These are phyloP conservation scores for Candida ovalis DNA, from an alignment of 805 yeast genomes.

Conservation along the genomic window DNA sequence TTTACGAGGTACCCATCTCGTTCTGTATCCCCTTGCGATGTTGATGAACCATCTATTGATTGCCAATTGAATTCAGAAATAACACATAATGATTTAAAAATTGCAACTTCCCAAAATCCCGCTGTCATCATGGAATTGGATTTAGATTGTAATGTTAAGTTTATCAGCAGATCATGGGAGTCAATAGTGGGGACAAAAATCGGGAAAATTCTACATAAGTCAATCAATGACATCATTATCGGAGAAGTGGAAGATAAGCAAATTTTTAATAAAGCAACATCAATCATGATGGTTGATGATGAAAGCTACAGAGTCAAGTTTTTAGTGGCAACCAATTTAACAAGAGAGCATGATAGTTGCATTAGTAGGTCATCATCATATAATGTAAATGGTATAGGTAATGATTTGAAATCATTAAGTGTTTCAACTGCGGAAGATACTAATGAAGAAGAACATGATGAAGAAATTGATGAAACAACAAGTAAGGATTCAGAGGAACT, in stretches of 20 bases:
- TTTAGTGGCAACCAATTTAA: slow-evolving; percentile 38
- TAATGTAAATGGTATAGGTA: neutral
- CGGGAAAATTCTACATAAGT: slow-evolving; percentile 48
- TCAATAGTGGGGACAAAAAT: slow-evolving; percentile 65
- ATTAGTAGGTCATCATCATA: neutral
- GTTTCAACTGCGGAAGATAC: neutral
- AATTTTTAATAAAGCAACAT: slow-evolving; percentile 67
- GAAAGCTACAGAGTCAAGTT: slow-evolving; percentile 76
- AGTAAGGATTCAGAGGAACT: slow-evolving; percentile 2
- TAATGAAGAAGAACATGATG: neutral
- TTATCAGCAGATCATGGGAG: slow-evolving; percentile 77
- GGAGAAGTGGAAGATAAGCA: slow-evolving; percentile 62
- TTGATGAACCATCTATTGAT: slow-evolving; percentile 13
- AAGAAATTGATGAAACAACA: neutral
- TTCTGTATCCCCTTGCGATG: slow-evolving; percentile 20
- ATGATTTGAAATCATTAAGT: too few relatives aligned
- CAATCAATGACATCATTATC: slow-evolving; percentile 59
- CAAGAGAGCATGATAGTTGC: neutral
- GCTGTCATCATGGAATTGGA: slow-evolving; percentile 83
- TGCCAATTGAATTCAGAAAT: slow-evolving; percentile 8
- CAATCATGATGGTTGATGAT: slow-evolving; percentile 68
- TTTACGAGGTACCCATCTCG: slow-evolving; percentile 11
- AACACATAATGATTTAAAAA: slow-evolving; percentile 40
- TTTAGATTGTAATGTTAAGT: slow-evolving; percentile 71
- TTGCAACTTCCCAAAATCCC: slow-evolving; percentile 67